Conservation (phyloP, 345 rosid species). For the thale cress (Arabidopsis thaliana) region DNA sequence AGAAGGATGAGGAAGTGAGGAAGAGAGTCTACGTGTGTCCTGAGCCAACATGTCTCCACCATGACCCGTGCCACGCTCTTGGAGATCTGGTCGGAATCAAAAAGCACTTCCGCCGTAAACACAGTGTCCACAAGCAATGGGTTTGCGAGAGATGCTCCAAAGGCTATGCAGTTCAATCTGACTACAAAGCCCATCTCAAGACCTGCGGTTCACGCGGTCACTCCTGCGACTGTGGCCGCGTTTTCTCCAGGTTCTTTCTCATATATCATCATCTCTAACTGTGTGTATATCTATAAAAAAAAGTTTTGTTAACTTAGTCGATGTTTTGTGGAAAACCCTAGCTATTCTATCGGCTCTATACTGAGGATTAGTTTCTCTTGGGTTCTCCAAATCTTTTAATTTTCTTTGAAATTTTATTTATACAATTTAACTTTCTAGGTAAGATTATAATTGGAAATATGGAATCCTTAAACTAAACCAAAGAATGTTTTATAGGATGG, state of each 20-base stretch:
- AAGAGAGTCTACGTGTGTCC: constrained; percentile 95
- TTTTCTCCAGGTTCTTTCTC: constrained; percentile 77
- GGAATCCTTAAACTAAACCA: constrained; percentile 28
- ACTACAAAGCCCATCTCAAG: constrained; percentile 95
- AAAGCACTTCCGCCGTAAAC: constrained; percentile 91
- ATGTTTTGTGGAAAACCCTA: constrained; percentile 26
- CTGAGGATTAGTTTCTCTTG: constrained; percentile 10
- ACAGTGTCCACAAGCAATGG: constrained; percentile 92
- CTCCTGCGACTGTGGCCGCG: constrained; percentile 97
- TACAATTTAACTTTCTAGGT: neutral
- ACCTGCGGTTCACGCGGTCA: constrained; percentile 98
- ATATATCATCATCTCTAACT: neutral
- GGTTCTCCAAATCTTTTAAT: neutral
- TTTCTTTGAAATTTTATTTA: neutral
- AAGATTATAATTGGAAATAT: neutral
- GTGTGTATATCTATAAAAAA: neutral
- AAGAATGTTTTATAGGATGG: constrained; percentile 22
- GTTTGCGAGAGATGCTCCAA: constrained; percentile 89
- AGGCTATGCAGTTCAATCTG: constrained; percentile 98
- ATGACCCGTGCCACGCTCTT: constrained; percentile 90
- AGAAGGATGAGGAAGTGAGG: constrained; percentile 56
- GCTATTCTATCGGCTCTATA: constrained; percentile 8
- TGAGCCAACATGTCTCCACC: constrained; percentile 91
- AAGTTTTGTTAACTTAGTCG: neutral
- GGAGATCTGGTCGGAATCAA: constrained; percentile 98